A percentile compares a stretch with the other conserved stretches of the same genome.
phyloP scores from a whole-genome alignment of 2,329 filamentous ascomycete species.

The Gremmenia infestans region DNA sequence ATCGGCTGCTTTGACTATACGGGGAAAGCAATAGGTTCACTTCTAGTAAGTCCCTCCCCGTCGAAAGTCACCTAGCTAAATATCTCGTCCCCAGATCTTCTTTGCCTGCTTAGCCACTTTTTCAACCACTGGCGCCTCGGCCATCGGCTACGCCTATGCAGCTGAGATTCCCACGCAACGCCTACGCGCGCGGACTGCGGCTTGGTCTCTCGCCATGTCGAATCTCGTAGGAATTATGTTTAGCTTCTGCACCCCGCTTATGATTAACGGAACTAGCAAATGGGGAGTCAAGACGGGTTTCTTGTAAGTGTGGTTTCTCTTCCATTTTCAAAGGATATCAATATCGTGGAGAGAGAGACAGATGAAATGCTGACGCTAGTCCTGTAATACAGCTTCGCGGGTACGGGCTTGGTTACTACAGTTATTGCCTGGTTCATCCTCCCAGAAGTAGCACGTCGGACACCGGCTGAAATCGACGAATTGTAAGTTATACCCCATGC shows the following conservation, averaged over 20 bases:
- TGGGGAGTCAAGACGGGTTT: constrained; percentile 43
- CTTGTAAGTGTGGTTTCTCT: constrained; percentile 31
- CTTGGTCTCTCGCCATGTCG: constrained; percentile 36
- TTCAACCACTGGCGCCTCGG: constrained; percentile 38
- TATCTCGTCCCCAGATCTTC: constrained; percentile 31
- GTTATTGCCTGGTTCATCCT: constrained; percentile 35
- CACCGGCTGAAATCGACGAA: constrained; percentile 36
- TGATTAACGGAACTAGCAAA: constrained; percentile 37
- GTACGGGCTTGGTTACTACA: constrained; percentile 30
- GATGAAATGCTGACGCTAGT: background rate
- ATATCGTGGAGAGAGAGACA: background rate
- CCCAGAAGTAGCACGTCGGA: constrained; percentile 33
- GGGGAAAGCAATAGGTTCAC: constrained; percentile 30
- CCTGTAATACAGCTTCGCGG: constrained; percentile 30
- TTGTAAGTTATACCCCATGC: constrained; percentile 28
- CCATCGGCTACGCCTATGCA: constrained; percentile 40
- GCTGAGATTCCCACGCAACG: constrained; percentile 38
- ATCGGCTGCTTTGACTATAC: constrained; percentile 38
- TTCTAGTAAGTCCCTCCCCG: constrained; percentile 28
- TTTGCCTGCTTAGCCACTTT: constrained; percentile 39
- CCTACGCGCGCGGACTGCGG: constrained; percentile 36
- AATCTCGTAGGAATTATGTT: constrained; percentile 40
- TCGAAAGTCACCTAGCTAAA: background rate
- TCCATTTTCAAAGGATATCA: too few relatives aligned
- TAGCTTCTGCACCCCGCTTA: constrained; percentile 40